Evolutionary conservation across 2,329 filamentous ascomycete species (phyloP), one percentile per base, ranked within the genome.

Genomic region (Gaeumannomyces sp.): DNA sequence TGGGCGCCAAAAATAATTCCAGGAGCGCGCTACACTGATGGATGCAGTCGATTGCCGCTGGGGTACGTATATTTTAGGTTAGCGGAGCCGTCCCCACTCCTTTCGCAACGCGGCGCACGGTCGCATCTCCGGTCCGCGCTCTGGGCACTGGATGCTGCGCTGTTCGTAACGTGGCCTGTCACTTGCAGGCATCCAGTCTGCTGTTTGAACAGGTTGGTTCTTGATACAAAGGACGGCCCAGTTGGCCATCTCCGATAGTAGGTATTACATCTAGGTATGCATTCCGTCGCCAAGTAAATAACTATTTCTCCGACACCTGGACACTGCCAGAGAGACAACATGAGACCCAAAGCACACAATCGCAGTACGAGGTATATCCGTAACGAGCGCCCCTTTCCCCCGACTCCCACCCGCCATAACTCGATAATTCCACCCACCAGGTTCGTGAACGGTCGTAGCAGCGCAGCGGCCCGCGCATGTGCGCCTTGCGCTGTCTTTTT

Each of bases 221-320:
- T 50, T n/a, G 45, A n/a, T 22, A 1, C 45, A 50, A 50, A 50
- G 7, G 45, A n/a, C 45, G 45, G 45, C 45, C 45, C 38, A 16
- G 19, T 22, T 10, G 38, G 38, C 16, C 45, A 6, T 6, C 8
- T n/a, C 19, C 19, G 45, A n/a, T n/a, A 53, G 22, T 53, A 53
- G 45, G 45, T 53, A 53, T 53, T 53, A 53, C 45, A 53, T 53
- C 45, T 53, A 53, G 45, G 45, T 53, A n/a, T n/a, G 45, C 45
- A 53, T n/a, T 53, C 16, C 45, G 22, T n/a, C 22, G 45, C 45
- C 45, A 53, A 53, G 45, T 53, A 53, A 53, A 53, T 53, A n/a
- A 53, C 6, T 53, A n/a, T 53, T 53, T 50, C 45, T 53, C 45
- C 22, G 22, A 53, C 45, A 53, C 45, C n/a, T 53, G 45, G 45